Evolutionary conservation across 371 early-diverging fungal genomes (phyloP).

Genomic region (Catenaria anguillulae): DNA sequence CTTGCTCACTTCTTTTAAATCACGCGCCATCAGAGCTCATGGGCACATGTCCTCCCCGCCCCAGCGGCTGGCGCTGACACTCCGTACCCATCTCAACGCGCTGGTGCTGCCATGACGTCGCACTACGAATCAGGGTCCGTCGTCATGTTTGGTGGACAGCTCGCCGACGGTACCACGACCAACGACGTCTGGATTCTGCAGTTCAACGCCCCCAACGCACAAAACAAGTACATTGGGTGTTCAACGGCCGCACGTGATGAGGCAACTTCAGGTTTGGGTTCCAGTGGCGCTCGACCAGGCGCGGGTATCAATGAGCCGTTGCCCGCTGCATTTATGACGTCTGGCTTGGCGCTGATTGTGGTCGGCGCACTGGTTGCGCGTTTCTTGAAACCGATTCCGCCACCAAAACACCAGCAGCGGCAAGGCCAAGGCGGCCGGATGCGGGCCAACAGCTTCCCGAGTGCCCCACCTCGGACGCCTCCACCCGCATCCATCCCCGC

Average conservation of each 20-base stretch:
- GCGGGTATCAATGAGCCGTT: not conserved
- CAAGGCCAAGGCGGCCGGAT: too few species aligned
- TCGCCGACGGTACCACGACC: not conserved
- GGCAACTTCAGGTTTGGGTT: too few species aligned
- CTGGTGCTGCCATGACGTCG: not conserved
- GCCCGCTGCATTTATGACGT: not conserved
- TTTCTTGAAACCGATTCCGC: not conserved
- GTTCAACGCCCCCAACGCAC: not conserved
- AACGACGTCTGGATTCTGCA: constrained; percentile 2
- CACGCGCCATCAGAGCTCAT: not conserved
- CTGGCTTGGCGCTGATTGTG: not conserved
- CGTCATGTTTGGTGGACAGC: not conserved
- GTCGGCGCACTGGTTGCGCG: not conserved
- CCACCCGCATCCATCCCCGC: too few species aligned
- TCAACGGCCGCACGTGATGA: not conserved
- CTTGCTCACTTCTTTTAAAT: not conserved
- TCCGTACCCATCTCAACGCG: not conserved
- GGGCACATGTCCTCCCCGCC: not conserved
- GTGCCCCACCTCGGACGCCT: not conserved
- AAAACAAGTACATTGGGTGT: not conserved
- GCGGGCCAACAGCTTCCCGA: not conserved
- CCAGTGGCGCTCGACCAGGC: not conserved
- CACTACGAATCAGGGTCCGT: not conserved
- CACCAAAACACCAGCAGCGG: not conserved
- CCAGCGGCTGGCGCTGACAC: not conserved